Base-by-base conservation (phyloP, 78 protist species). In the Bodo saltans region DNA sequence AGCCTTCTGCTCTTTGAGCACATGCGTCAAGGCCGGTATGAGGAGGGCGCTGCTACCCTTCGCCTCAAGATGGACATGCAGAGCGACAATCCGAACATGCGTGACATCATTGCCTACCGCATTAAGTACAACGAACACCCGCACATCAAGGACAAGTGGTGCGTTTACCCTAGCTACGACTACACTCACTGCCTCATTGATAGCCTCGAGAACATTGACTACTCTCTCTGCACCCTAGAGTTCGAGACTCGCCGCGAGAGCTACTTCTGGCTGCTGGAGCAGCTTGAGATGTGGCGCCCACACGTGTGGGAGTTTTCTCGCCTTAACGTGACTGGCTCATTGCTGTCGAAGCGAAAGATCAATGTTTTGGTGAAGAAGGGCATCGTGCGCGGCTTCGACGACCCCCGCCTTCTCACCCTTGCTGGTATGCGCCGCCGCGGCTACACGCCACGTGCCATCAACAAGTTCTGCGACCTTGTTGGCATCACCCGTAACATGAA, bases 221-320 rank as follows among this genome's bases (percentile, higher is more conserved):
- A 97, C 85, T 97, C 99, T 30, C 86, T 96, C 35, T 98, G 99
- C 93, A 97, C 99, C 23, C 84, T 96, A 72, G 99, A 98, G 88
- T 98, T 98, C 80, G 91, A 87, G 67, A 35, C n/a, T 4, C 75
- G 92, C 38, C 83, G 94, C 1, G 94, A 89, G 38, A 70, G 96
- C 23, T 98, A 97, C 93, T 90, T 92, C 91, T 97, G 99, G 99
- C 25, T 74, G 33, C 90, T 97, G 39, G 79, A 96, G 47, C 91
- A 95, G 73, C 91, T 72, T 3, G 86, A 93, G 12, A 93, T 84
- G 11, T 95, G 94, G 94, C 88, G 92, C 84, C 99, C 99, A 30
- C 81, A 89, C 12, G 97, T 93, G 83, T 97, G 98, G 98, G 99
- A 98, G 87, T 97, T 89, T 71, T 73, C 88, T 3, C 90, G 98